phyloP scores from a whole-genome alignment of 768 basidiomycete species.

The Hypsizygus marmoreus region DNA sequence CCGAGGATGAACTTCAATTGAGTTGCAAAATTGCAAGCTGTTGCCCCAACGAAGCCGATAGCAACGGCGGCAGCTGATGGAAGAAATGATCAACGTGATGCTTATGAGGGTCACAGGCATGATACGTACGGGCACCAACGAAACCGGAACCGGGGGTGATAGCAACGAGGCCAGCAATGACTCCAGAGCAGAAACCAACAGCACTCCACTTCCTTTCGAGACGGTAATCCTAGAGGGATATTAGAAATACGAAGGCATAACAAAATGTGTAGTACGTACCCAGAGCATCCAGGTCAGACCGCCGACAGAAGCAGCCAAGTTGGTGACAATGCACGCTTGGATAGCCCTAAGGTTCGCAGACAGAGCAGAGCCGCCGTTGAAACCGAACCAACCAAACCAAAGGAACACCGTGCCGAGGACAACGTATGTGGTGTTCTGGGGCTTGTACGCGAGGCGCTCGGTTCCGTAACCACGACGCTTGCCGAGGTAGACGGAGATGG shows the following conservation, averaged over 20 bases:
- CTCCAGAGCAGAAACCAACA: conserved; percentile 95
- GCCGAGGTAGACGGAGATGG: conserved; percentile 89
- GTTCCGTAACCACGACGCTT: conserved; percentile 92
- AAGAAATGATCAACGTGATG: background rate
- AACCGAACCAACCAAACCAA: conserved; percentile 96
- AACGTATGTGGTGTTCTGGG: conserved; percentile 92
- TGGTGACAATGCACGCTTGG: conserved; percentile 91
- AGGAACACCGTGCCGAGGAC: conserved; percentile 92
- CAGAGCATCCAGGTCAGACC: conserved; percentile 92
- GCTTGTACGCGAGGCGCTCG: conserved; percentile 86
- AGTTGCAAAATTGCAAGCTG: conserved; percentile 92
- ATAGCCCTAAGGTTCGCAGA: conserved; percentile 86
- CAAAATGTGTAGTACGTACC: conserved; percentile 40
- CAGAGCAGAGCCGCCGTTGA: conserved; percentile 92
- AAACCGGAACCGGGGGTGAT: conserved; percentile 86
- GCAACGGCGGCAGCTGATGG: conserved; percentile 72
- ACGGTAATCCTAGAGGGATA: conserved; percentile 70
- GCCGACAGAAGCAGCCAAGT: conserved; percentile 86
- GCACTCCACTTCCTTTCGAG: conserved; percentile 92
- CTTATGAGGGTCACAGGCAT: background rate
- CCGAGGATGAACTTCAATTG: conserved; percentile 83
- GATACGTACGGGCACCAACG: conserved; percentile 69
- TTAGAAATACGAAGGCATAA: background rate
- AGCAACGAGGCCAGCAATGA: conserved; percentile 86
- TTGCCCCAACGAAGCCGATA: conserved; percentile 84